phyloP scores from a whole-genome alignment of 2,329 filamentous ascomycete genomes.

The Trichophyton mentagrophytes region DNA sequence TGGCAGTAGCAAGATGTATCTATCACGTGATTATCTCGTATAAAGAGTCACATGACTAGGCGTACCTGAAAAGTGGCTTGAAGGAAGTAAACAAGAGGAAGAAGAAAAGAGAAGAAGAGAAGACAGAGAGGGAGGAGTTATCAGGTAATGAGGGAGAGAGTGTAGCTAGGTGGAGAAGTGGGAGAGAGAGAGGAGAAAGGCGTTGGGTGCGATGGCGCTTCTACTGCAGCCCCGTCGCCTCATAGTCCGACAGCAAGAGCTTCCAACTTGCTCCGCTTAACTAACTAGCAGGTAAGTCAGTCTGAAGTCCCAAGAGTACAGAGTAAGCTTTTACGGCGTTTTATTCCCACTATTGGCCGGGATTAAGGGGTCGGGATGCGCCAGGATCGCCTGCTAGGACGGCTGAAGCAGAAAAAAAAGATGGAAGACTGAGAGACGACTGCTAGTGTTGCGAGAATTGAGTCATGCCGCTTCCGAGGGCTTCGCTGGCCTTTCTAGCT shows the following conservation, averaged over 20 bases:
- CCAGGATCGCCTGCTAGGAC: not conserved
- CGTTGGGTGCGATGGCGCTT: too few relatives aligned
- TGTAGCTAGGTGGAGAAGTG: not conserved
- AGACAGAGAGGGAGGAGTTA: not conserved
- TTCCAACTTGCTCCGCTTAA: not conserved
- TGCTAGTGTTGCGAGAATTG: not conserved
- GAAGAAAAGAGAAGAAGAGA: not conserved
- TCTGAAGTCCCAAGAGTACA: too few relatives aligned
- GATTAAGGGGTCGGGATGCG: not conserved
- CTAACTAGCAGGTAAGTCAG: not conserved
- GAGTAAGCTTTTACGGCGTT: not conserved
- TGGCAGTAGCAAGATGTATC: too few relatives aligned
- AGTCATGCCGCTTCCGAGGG: not conserved
- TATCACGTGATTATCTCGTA: too few relatives aligned
- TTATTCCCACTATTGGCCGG: not conserved
- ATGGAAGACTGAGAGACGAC: too few relatives aligned
- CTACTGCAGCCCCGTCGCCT: too few relatives aligned
- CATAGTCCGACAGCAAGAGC: not conserved
- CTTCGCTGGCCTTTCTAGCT: not conserved
- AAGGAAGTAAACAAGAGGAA: not conserved
- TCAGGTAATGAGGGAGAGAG: too few relatives aligned
- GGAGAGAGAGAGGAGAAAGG: not conserved
- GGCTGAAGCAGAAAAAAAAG: too few relatives aligned
- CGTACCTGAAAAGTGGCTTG: not conserved
- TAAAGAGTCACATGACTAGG: not conserved